These are phyloP conservation scores for Fomitiporia mediterranea DNA, from an alignment of 1,284 basidiomycete genomes.

Conservation along the genomic window DNA sequence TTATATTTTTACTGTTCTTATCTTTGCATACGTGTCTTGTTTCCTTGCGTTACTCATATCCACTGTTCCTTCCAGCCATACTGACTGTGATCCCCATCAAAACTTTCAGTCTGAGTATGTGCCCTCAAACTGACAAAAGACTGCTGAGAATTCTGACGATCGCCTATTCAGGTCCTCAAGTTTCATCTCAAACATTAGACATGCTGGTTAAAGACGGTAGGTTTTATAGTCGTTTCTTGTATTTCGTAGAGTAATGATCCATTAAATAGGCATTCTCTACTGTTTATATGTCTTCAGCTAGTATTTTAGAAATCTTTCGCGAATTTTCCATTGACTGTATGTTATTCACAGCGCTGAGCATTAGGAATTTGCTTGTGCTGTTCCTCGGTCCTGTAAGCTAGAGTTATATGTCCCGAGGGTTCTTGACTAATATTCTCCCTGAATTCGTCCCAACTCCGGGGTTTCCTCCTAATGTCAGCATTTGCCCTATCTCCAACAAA, in stretches of 20 bases:
- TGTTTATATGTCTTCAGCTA: background rate
- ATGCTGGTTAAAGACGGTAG: background rate
- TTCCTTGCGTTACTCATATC: background rate
- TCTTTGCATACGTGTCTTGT: background rate
- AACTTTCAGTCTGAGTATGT: background rate
- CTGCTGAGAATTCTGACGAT: background rate
- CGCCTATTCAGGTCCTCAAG: background rate
- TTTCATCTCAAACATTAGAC: background rate
- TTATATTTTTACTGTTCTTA: background rate
- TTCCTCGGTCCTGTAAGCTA: constrained; percentile 7
- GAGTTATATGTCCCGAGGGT: background rate
- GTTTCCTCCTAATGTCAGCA: constrained; percentile 12
- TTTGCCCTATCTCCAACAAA: background rate
- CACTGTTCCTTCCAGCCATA: background rate
- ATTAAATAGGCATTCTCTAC: background rate
- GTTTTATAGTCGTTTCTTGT: background rate
- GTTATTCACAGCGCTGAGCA: background rate
- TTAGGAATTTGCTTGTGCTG: constrained; percentile 5
- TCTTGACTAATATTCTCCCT: background rate
- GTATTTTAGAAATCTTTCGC: background rate
- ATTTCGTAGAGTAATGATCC: background rate
- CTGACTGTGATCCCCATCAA: background rate
- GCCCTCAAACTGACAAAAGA: too few species aligned
- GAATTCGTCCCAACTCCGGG: background rate
- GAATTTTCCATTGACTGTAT: too few species aligned